Evolutionary conservation across 345 rosid genomes (phyloP), one percentile per base, ranked within the genome.

Genomic region (Citrus inodora): DNA sequence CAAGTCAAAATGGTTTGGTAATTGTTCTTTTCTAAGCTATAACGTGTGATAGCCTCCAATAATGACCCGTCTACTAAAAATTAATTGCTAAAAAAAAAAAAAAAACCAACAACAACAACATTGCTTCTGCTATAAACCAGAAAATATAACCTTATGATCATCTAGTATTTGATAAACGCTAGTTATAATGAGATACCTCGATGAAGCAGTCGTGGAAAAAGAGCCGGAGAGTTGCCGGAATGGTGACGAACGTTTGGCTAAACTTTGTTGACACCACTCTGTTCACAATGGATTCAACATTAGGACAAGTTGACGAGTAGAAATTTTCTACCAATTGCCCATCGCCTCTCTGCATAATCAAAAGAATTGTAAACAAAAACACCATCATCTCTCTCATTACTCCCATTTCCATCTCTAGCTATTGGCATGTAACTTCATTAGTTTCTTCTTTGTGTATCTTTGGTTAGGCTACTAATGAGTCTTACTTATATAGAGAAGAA

Each of bases 161-260:
- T 53, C 22, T 53, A 19, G 2, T 16, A 5, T 4, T 17, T 53
- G 21, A 53, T 17, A 19, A 51, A 53, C 5, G 7, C 58, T 53
- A 1, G 7, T 53, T 53, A 53, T 53, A 53, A 53, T 53, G 58
- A 25, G 70, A 35, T 84, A 95, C 98, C 83, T 80, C 85, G 53
- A 93, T 87, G 55, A 96, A 93, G 85, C 99, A 96, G 70, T 96
- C 99, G 73, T 96, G 99, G 82, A 92, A 96, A 82, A 96, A 93
- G 51, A 96, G 82, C n/a, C 98, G 92, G 22, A 96, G 88, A 16
- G 98, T 92, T 16, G 89, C 94, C 7, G 99, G 99, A 59, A 91
- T 59, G 8, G 99, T 92, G n/a, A 82, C 28, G 82, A 80, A 78
- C 10, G 90, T 85, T 86, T 92, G 89, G 67, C 79, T 51, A 71